phyloP scores from a whole-genome alignment of 2,329 filamentous ascomycete species.

The Penicillium sp. region DNA sequence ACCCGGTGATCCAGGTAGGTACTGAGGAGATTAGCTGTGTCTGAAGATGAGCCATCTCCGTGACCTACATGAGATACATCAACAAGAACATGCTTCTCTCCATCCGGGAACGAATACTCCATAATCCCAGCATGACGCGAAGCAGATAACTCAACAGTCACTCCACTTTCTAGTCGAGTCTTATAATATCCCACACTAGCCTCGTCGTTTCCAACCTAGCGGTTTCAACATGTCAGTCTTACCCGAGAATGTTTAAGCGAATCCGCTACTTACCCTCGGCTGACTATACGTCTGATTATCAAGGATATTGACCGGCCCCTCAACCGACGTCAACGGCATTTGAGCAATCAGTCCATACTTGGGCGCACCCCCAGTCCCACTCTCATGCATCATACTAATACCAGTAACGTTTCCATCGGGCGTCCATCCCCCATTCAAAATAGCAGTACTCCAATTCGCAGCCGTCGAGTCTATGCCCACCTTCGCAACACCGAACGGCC shows the following conservation, averaged over 20 bases:
- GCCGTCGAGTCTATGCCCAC: constrained; percentile 43
- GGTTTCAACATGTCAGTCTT: neutral
- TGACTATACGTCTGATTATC: constrained; percentile 48
- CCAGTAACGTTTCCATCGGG: constrained; percentile 54
- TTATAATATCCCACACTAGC: constrained; percentile 65
- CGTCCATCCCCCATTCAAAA: constrained; percentile 45
- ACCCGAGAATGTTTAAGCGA: neutral
- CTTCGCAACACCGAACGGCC: constrained; percentile 47
- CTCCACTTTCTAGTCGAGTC: constrained; percentile 57
- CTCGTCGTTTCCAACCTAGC: constrained; percentile 47
- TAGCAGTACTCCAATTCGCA: constrained; percentile 36
- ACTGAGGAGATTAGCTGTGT: constrained; percentile 26
- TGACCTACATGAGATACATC: constrained; percentile 52
- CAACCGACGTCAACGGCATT: constrained; percentile 39
- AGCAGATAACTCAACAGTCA: constrained; percentile 65
- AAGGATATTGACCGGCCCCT: constrained; percentile 39
- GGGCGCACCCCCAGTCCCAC: constrained; percentile 47
- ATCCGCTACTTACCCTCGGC: constrained; percentile 54
- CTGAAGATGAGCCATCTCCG: neutral
- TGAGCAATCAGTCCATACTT: constrained; percentile 41
- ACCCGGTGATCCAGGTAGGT: constrained; percentile 47
- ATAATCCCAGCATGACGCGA: constrained; percentile 65
- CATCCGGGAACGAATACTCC: constrained; percentile 60
- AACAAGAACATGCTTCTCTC: constrained; percentile 60
- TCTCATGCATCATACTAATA: constrained; percentile 52